A percentile compares a stretch with the other conserved stretches of the same genome.
Evolutionary conservation across 2,329 filamentous ascomycete genomes (phyloP).

Genomic region (Fusarium goolgardi): DNA sequence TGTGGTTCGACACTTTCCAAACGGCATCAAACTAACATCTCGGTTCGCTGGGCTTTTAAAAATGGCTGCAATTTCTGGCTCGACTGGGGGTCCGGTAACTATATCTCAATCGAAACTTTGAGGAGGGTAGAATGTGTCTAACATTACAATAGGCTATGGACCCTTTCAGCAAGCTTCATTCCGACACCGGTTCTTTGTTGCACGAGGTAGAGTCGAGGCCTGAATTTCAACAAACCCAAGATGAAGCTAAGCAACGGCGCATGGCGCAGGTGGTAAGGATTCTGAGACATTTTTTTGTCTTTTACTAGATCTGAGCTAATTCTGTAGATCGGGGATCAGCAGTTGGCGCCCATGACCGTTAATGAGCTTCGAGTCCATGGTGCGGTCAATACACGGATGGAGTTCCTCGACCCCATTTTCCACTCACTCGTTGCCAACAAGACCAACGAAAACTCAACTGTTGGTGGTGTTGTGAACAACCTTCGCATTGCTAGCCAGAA

Average conservation of each 20-base stretch:
- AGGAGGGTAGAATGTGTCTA: constrained; percentile 37
- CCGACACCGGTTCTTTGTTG: constrained; percentile 54
- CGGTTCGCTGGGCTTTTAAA: constrained; percentile 34
- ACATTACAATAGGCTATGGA: constrained; percentile 50
- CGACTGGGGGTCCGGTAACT: constrained; percentile 49
- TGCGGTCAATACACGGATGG: constrained; percentile 82
- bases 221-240: constrained; percentile 52
- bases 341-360: constrained; percentile 87
- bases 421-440: constrained; percentile 79
- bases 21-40: constrained; percentile 38
- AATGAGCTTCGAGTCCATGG: constrained; percentile 86
- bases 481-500: constrained; percentile 77
- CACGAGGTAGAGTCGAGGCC: constrained; percentile 55
- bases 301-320: constrained; percentile 35
- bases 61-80: constrained; percentile 52
- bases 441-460: constrained; percentile 75
- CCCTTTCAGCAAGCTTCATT: constrained; percentile 56
- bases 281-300: too few relatives aligned
- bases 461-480: constrained; percentile 81
- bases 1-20: constrained; percentile 39
- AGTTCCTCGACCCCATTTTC: constrained; percentile 86
- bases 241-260: constrained; percentile 55
- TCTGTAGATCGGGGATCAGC: constrained; percentile 72
- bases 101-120: neutral
- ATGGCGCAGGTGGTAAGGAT: constrained; percentile 53